Percentiles rank a stretch among this genome's conserved stretches.
These are phyloP conservation scores for Fusarium xylarioides DNA, from an alignment of 2,329 filamentous ascomycete genomes.

Conservation along the genomic window DNA sequence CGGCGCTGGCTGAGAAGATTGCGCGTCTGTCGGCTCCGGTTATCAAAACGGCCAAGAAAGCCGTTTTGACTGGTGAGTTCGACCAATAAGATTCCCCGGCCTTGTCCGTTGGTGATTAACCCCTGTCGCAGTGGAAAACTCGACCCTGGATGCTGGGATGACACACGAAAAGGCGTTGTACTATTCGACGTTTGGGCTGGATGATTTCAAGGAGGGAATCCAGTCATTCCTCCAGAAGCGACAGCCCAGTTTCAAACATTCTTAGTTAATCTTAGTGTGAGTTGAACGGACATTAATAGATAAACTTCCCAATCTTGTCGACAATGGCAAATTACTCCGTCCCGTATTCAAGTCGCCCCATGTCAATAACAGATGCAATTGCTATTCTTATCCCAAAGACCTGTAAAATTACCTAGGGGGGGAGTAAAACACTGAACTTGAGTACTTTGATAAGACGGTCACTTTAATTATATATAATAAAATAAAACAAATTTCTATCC, in stretches of 20 bases:
- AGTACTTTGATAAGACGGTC: too few relatives aligned
- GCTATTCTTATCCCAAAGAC: background rate
- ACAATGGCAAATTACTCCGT: background rate
- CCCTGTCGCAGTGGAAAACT: slow-evolving; percentile 10
- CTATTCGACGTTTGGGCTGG: slow-evolving; percentile 25
- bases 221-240: slow-evolving; percentile 23
- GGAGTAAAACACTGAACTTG: too few relatives aligned
- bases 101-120: background rate
- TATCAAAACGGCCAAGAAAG: slow-evolving; percentile 26
- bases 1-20: slow-evolving; percentile 17
- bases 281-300: too few relatives aligned
- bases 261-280: background rate
- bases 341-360: background rate
- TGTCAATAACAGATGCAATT: background rate
- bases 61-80: slow-evolving; percentile 23
- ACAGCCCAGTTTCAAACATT: slow-evolving; percentile 17
- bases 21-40: slow-evolving; percentile 21
- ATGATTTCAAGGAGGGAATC: slow-evolving; percentile 30
- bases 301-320: background rate
- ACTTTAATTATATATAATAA: too few relatives aligned
- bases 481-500: too few relatives aligned
- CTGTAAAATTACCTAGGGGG: too few relatives aligned
- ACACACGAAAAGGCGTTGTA: slow-evolving; percentile 26
- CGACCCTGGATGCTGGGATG: slow-evolving; percentile 20
- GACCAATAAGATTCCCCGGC: background rate